Conservation (phyloP, 2,329 filamentous ascomycete species). For the Phaeosphaeriaceae sp. region DNA sequence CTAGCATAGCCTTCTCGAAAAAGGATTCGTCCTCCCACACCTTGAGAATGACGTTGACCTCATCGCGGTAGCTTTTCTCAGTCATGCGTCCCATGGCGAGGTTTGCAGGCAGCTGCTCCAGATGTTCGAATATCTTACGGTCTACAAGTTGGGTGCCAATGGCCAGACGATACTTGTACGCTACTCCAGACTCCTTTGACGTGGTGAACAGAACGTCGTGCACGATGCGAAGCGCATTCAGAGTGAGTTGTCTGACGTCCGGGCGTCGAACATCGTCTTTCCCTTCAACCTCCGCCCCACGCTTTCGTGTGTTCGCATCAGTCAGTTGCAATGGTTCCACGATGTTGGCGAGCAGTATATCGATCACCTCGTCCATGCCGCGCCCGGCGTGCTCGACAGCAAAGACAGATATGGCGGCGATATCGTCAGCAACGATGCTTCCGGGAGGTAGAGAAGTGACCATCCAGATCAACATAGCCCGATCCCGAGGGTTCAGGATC, state of each 20-base stretch:
- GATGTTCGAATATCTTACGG: constrained; percentile 74
- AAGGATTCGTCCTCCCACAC: constrained; percentile 44
- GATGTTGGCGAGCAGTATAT: constrained; percentile 84
- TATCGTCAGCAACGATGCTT: constrained; percentile 78
- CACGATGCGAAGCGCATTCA: constrained; percentile 76
- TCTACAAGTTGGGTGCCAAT: constrained; percentile 77
- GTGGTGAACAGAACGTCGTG: constrained; percentile 79
- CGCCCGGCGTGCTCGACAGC: constrained; percentile 86
- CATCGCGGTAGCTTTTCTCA: constrained; percentile 62
- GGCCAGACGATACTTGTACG: constrained; percentile 82
- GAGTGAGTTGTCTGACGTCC: constrained; percentile 36
- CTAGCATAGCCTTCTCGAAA: constrained; percentile 39
- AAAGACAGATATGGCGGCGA: constrained; percentile 86
- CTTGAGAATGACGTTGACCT: constrained; percentile 42
- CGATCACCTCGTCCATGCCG: constrained; percentile 90
- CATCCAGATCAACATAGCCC: constrained; percentile 80
- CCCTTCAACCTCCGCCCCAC: constrained; percentile 21
- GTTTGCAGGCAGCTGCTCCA: constrained; percentile 77
- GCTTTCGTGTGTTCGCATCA: constrained; percentile 68
- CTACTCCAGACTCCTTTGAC: constrained; percentile 33
- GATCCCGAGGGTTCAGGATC: constrained; percentile 35
- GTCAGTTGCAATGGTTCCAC: constrained; percentile 77
- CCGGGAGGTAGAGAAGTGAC: constrained; percentile 82
- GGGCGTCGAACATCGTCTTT: constrained; percentile 32
- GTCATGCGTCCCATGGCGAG: constrained; percentile 81